phyloP scores from a whole-genome alignment of 441 rosid species.

The Rhodomyrtus psidioides region DNA sequence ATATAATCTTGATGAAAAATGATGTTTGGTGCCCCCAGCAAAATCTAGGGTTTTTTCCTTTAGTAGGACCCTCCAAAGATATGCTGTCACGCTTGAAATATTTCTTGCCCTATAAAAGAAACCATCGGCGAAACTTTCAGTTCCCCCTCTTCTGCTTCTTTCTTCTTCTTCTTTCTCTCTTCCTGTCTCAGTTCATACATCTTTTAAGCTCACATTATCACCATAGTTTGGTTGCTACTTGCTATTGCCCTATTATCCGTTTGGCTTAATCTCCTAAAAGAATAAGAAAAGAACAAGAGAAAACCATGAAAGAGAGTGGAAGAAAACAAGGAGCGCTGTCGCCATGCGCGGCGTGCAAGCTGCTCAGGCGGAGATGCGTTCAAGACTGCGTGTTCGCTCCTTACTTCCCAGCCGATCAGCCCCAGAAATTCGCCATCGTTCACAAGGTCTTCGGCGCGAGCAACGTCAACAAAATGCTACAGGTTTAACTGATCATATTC shows the following conservation, averaged over 20 bases:
- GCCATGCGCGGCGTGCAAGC: slow-evolving; percentile 92
- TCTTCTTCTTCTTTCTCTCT: neutral
- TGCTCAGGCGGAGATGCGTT: slow-evolving; percentile 78
- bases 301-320: neutral
- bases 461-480: slow-evolving; percentile 86
- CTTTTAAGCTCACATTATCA: neutral
- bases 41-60: slow-evolving; percentile 43
- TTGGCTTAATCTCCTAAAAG: neutral
- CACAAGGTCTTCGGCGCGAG: slow-evolving; percentile 92
- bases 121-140: slow-evolving; percentile 4
- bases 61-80: slow-evolving; percentile 49
- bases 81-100: slow-evolving; percentile 22
- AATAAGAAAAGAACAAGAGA: slow-evolving; percentile 8
- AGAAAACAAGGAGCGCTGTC: slow-evolving; percentile 29
- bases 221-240: neutral
- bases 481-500: slow-evolving; percentile 29
- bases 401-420: slow-evolving; percentile 80
- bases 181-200: neutral
- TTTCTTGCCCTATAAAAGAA: slow-evolving; percentile 1
- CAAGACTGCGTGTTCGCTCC: slow-evolving; percentile 81
- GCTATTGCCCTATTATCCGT: neutral
- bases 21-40: slow-evolving; percentile 44
- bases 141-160: neutral
- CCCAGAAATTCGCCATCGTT: slow-evolving; percentile 79
- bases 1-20: slow-evolving; percentile 26